These are phyloP conservation scores for Diaporthe humulicola DNA, from an alignment of 2,329 filamentous ascomycete species.

Conservation along the genomic window DNA sequence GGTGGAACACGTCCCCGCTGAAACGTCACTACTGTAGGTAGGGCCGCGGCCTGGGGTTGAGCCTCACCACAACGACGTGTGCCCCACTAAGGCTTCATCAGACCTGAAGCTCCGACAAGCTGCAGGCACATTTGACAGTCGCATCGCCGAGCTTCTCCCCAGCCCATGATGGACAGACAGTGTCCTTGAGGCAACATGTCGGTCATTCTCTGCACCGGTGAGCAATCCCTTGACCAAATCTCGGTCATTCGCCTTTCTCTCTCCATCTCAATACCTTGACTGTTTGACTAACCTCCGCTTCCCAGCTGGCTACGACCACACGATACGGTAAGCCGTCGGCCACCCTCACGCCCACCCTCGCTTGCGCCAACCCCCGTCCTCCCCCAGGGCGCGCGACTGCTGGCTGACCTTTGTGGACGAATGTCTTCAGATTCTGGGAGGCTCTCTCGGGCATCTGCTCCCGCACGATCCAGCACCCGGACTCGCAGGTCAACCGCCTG, in stretches of 20 bases:
- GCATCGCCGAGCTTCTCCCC: conserved; percentile 16
- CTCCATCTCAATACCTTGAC: neutral
- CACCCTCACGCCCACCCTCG: neutral
- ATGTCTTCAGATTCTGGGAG: conserved; percentile 88
- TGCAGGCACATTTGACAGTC: conserved; percentile 17
- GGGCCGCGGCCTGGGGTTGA: conserved; percentile 29
- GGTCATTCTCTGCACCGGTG: conserved; percentile 74
- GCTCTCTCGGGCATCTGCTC: conserved; percentile 97
- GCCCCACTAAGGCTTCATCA: conserved; percentile 34
- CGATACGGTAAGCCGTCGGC: conserved; percentile 63
- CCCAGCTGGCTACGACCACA: conserved; percentile 73
- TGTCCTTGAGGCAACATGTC: conserved; percentile 59
- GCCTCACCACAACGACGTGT: conserved; percentile 19
- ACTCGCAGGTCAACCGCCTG: conserved; percentile 97
- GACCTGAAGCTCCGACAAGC: conserved; percentile 19
- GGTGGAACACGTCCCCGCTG: neutral
- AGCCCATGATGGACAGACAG: conserved; percentile 38
- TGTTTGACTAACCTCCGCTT: conserved; percentile 40
- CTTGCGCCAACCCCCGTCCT: conserved; percentile 40
- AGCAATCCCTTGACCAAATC: conserved; percentile 25
- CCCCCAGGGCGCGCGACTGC: neutral
- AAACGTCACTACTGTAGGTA: conserved; percentile 28
- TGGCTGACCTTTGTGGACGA: conserved; percentile 39
- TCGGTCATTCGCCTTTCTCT: conserved; percentile 5
- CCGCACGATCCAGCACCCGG: conserved; percentile 96